Conservation (phyloP, 139 green algal genomes). For the Chlorella sp. region DNA sequence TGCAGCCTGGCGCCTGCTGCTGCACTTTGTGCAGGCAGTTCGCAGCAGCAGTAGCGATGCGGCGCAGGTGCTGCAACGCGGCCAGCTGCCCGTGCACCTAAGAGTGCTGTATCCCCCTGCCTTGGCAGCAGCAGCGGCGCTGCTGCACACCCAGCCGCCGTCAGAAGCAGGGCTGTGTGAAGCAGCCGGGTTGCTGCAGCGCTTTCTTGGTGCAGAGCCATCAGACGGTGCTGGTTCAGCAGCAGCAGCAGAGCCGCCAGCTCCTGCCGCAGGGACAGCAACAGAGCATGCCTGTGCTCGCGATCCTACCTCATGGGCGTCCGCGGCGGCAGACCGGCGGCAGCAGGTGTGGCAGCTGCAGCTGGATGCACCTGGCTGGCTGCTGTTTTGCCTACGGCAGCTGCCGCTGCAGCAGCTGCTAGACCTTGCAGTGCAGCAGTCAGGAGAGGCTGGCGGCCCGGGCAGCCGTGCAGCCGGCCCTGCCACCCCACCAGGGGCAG, state of each 20-base stretch:
- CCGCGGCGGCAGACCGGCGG: not conserved
- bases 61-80: not conserved
- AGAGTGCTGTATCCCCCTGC: slow-evolving; percentile 8
- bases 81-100: slow-evolving; percentile 3
- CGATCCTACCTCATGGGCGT: too few species aligned
- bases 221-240: not conserved
- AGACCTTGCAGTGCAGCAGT: not conserved
- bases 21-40: slow-evolving; percentile 1
- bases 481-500: not conserved
- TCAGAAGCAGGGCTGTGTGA: not conserved
- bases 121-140: not conserved
- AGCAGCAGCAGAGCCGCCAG: not conserved
- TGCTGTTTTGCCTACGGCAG: slow-evolving; percentile 7
- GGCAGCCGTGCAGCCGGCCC: not conserved
- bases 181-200: not conserved
- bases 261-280: not conserved
- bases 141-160: slow-evolving; percentile 7
- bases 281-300: too few species aligned
- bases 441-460: not conserved
- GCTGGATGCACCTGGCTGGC: slow-evolving; percentile 15
- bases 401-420: slow-evolving; percentile 9
- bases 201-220: not conserved
- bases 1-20: slow-evolving; percentile 30
- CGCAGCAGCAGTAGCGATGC: not conserved
- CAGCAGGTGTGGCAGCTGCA: slow-evolving; percentile 13